These are phyloP conservation scores for Vaccinium darrowii DNA, from an alignment of 148 eudicot species.

Conservation along the genomic window DNA sequence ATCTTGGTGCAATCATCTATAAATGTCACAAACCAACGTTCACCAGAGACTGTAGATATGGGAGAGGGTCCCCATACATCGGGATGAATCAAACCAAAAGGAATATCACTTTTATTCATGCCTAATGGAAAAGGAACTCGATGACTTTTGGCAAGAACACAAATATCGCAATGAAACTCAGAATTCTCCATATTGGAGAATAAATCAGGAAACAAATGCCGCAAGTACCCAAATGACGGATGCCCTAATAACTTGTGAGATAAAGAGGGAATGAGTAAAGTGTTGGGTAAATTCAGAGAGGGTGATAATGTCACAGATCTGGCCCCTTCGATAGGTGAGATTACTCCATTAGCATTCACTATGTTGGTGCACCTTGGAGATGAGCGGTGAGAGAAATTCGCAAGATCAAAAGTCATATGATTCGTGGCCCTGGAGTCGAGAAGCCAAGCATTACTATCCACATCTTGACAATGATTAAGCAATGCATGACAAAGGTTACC, in stretches of 20 bases:
- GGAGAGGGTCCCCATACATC: neutral
- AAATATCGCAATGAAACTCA: neutral
- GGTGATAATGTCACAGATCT: no score
- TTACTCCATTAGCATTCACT: neutral
- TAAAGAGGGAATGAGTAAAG: neutral
- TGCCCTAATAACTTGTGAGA: neutral
- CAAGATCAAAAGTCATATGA: neutral
- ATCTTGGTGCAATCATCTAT: neutral
- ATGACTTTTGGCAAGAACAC: neutral
- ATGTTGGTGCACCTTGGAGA: neutral
- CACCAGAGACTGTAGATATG: neutral
- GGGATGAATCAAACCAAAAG: neutral
- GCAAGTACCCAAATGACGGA: neutral
- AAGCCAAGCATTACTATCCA: neutral
- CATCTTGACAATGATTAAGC: neutral
- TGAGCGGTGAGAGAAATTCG: neutral
- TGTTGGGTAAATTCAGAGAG: neutral
- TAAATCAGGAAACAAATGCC: neutral
- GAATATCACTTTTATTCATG: neutral
- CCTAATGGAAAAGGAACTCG: neutral
- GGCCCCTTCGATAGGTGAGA: no score
- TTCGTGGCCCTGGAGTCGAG: neutral
- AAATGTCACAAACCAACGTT: neutral
- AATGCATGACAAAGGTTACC: neutral
- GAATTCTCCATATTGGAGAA: neutral